Percentiles rank a stretch among this genome's conserved stretches.
Evolutionary conservation across 2,329 filamentous ascomycete species (phyloP).

Genomic region (Exophiala sp.): DNA sequence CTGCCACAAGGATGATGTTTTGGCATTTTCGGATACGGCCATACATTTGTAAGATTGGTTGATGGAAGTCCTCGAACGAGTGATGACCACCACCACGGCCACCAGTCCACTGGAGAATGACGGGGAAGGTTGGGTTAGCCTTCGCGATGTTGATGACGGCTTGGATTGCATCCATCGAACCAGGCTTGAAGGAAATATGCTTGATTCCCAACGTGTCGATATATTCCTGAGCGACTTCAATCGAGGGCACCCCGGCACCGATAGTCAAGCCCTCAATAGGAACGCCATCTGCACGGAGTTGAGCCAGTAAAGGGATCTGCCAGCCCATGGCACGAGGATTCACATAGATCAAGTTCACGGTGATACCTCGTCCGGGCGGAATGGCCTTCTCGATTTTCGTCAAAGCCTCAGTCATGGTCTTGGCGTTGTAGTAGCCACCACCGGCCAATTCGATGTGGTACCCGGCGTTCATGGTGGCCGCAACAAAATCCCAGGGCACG

Average conservation of each 20-base stretch:
- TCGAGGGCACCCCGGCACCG: slow-evolving; percentile 86
- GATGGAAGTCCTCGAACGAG: slow-evolving; percentile 92
- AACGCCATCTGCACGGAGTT: slow-evolving; percentile 75
- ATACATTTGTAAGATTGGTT: slow-evolving; percentile 87
- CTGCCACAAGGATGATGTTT: slow-evolving; percentile 84
- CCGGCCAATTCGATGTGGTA: slow-evolving; percentile 88
- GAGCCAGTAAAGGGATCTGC: slow-evolving; percentile 80
- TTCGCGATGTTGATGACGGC: slow-evolving; percentile 87
- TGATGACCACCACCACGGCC: slow-evolving; percentile 91
- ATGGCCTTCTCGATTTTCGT: slow-evolving; percentile 78
- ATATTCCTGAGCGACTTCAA: slow-evolving; percentile 88
- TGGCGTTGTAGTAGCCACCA: slow-evolving; percentile 80
- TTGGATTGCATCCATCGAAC: slow-evolving; percentile 81
- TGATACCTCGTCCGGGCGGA: slow-evolving; percentile 78
- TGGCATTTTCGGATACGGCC: slow-evolving; percentile 74
- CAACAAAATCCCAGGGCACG: slow-evolving; percentile 84
- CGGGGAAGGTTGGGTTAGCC: slow-evolving; percentile 88
- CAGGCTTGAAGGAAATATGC: slow-evolving; percentile 91
- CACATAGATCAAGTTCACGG: slow-evolving; percentile 85
- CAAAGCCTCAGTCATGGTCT: slow-evolving; percentile 75
- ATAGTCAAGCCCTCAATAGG: slow-evolving; percentile 90
- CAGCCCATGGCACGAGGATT: slow-evolving; percentile 83
- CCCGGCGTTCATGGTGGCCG: slow-evolving; percentile 89
- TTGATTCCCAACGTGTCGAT: slow-evolving; percentile 88
- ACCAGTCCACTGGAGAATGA: slow-evolving; percentile 91